Base-by-base conservation (phyloP, 2,329 filamentous ascomycete genomes). In the Geosmithia flava region DNA sequence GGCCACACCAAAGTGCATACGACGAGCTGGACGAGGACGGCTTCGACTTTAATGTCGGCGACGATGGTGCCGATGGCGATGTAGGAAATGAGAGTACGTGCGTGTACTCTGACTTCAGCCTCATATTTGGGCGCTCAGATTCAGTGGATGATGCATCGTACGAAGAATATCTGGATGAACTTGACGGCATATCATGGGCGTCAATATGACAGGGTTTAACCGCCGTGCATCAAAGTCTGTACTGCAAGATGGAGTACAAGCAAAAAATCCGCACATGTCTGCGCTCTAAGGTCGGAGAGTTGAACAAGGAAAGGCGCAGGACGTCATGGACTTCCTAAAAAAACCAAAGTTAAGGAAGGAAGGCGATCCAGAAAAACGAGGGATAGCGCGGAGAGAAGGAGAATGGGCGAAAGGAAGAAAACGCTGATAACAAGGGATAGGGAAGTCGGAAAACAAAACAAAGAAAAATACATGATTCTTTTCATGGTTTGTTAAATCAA, bases 31-130 rank as follows among this genome's bases (percentile, higher is more conserved):
- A 66, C 15, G 70, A 75, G 27, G 71, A 75, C 37, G 68, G 69
- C 48, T 64, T 69, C 23, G 68, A 73, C 5, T 70, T 74, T 1
- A 66, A 67, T 17, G 61, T 65, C 10, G 68, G 69, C 42, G 68
- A 71, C 30, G 68, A 68, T n/a, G 66, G 65, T 39, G 63, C 65
- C 30, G 1, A 10, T 11, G 74, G 74, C 41, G 62, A 66, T 17
- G 42, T 46, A 19, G 54, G 52, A 10, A 69, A 71, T 39, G 72
- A 74, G 37, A 56, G 66, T 30, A 73, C 73, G 20, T 68, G 73
- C 37, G 71, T 78, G 40, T 78, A 78, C 51, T 72, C 72, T 13
- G 74, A 78, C 51, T 78, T 78, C 50, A 67, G 71, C 5, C 66
- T 72, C 23, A 62, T 77, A 3, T 77, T 78, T 52, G 3, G 53